Conservation (phyloP, 371 early-diverging fungal species). For the Mucor lusitanicus region DNA sequence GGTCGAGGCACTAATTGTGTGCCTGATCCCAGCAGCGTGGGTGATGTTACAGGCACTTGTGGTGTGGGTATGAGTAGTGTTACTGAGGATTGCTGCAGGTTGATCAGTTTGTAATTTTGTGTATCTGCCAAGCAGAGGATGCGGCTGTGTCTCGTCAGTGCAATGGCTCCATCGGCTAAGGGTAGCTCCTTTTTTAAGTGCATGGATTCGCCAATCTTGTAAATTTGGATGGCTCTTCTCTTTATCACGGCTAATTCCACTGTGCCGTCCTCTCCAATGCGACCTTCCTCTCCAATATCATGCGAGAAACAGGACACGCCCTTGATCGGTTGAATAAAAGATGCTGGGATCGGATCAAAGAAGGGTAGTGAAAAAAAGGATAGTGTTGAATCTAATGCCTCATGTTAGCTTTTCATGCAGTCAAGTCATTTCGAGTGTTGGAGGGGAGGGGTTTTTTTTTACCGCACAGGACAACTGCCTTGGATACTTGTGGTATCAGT, state of each 20-base stretch:
- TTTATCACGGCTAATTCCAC: conserved; percentile 68
- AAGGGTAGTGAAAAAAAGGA: conserved; percentile 68
- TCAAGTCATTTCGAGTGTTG: not conserved
- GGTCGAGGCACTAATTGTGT: conserved; percentile 53
- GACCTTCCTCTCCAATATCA: conserved; percentile 56
- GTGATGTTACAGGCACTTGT: conserved; percentile 34
- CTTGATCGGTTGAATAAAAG: conserved; percentile 60
- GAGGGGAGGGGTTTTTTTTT: no score
- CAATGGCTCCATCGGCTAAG: conserved; percentile 64
- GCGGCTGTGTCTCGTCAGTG: conserved; percentile 52
- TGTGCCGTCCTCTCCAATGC: conserved; percentile 62
- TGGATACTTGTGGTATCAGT: conserved; percentile 70
- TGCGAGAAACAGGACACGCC: conserved; percentile 70
- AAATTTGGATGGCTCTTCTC: conserved; percentile 60
- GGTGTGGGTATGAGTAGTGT: conserved; percentile 66
- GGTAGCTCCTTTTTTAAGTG: conserved; percentile 67
- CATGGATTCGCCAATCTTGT: conserved; percentile 52
- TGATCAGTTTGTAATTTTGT: conserved; percentile 66
- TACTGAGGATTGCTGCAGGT: conserved; percentile 47
- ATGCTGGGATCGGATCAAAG: conserved; percentile 56
- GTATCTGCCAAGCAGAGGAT: conserved; percentile 70
- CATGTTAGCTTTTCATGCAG: not conserved
- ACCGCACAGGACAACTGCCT: conserved; percentile 75
- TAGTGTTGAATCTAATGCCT: conserved; percentile 57
- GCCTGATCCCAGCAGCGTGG: conserved; percentile 43